Evolutionary conservation across 2,329 filamentous ascomycete species (phyloP), one percentile per base, ranked within the genome.

Genomic region (Alternaria consortialis): DNA sequence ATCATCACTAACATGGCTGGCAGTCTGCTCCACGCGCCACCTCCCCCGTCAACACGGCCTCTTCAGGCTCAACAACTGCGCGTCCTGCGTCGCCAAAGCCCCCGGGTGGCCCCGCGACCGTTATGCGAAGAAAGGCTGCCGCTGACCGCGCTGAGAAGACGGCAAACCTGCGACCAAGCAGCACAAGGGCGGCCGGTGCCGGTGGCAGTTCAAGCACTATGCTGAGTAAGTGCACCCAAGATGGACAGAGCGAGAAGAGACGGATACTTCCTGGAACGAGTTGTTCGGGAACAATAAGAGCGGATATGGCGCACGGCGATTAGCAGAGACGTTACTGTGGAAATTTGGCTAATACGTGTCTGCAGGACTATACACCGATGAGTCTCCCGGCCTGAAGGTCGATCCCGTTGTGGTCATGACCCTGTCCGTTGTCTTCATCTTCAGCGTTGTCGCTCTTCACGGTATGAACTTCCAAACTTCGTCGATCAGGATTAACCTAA

Each of bases 191-290:
- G 39, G 95, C 95, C 34, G 95, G 95, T 72, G 95, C 95, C 17
- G 95, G 95, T 70, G 95, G 95, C 69, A 97, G 93, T 79, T 97
- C 91, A 81, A 97, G 93, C 84, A 99, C 95, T 54, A 99, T 99
- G 95, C 86, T 99, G 84, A 94, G 94, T 93, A 90, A 70, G 91
- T 88, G 36, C 12, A 17, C 20, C 13, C 20, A n/a, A 37, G n/a
- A 7, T 27, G 40, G 43, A 15, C 12, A 43, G 42, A 42, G 17
- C 3, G 25, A 11, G 36, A 46, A 11, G 48, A 51, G 29, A 29
- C 25, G 27, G 13, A 34, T 20, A 20, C 11, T 47, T 4, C 9
- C 20, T 13, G 4, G 36, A 47, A 36, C 27, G 25, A 48, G n/a
- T 9, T 34, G 27, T 11, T 12, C 25, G 43, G 9, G 15, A 2